Evolutionary conservation across 2,329 filamentous ascomycete genomes (phyloP).

Genomic region (Myotisia sp.): DNA sequence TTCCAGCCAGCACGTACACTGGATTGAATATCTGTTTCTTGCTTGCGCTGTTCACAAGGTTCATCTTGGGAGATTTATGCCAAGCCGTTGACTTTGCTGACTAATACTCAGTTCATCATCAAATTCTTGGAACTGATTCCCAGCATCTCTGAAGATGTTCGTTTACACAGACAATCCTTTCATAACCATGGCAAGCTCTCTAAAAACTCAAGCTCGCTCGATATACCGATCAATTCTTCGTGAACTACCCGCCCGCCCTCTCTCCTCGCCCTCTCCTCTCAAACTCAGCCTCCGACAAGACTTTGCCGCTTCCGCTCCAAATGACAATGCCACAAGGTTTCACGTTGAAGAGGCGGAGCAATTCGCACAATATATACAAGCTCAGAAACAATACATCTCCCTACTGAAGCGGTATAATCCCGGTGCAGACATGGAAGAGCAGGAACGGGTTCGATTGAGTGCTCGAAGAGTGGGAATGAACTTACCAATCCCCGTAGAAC

Average conservation of each 20-base stretch:
- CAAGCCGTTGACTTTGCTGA: no score
- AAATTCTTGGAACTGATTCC: no score
- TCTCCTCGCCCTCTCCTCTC: constrained; percentile 51
- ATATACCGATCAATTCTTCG: constrained; percentile 81
- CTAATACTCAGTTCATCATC: no score
- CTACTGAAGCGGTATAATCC: constrained; percentile 88
- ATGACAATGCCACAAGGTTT: constrained; percentile 19
- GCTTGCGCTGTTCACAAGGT: not conserved
- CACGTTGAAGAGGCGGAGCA: constrained; percentile 52
- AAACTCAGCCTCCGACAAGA: constrained; percentile 54
- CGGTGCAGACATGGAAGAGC: constrained; percentile 72
- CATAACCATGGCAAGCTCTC: constrained; percentile 3
- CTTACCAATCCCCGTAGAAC: constrained; percentile 60
- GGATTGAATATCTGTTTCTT: not conserved
- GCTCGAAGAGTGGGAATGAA: constrained; percentile 84
- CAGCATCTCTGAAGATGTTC: no score
- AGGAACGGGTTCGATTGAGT: constrained; percentile 67
- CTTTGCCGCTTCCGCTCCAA: constrained; percentile 35
- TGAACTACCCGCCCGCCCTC: constrained; percentile 62
- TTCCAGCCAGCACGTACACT: not conserved
- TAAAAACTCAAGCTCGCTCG: constrained; percentile 42
- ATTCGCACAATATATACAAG: constrained; percentile 61
- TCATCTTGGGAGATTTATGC: no score
- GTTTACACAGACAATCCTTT: no score
- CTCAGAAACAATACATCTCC: constrained; percentile 71